Evolutionary conservation across 129 eudicot species (phyloP), one percentile per base, ranked within the genome.

Genomic region (Solidago caesia): DNA sequence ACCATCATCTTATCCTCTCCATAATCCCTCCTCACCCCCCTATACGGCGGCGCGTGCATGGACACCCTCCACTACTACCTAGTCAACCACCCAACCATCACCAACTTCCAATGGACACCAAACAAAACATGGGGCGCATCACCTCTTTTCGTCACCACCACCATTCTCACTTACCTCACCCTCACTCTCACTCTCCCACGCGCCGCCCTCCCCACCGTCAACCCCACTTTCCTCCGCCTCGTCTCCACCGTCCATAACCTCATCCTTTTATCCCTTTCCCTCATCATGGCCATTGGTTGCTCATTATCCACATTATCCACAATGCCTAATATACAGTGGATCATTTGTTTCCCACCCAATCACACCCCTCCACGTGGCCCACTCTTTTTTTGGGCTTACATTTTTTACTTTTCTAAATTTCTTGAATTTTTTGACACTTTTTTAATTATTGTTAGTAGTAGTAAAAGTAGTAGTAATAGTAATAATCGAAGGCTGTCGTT

Each of bases 301-400:
- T 62, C 91, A 63, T 91, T 94, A 86, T 86, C 97, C 75, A 7
- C 92, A 75, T 63, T 85, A 83, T 74, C 86, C 78, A 91, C 85
- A 46, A 72, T 83, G 83, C 87, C 89, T 10, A 4, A 83, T 63
- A 62, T 8, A 70, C 77, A 70, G 15, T 88, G 93, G 92, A 62
- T 89, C 87, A 75, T 85, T 85, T 94, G 98, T 79, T 94, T 94
- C 85, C 97, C 96, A 2, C 76, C 84, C 70, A 68, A 82, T 57
- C 82, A 60, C 6, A 87, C 90, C 68, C 88, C 86, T 29, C 91
- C 93, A 51, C 82, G 86, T 12, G 98, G 98, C 4, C 97, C 98
- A 25, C 63, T 82, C 8, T 94, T 94, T 84, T 94, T 94, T 81
- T 94, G 98, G 98, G 96, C 97, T 53, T 76, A 87, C 79, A 64